phyloP scores from a whole-genome alignment of 2,329 filamentous ascomycete species.

The Arthrocladium fulminans region DNA sequence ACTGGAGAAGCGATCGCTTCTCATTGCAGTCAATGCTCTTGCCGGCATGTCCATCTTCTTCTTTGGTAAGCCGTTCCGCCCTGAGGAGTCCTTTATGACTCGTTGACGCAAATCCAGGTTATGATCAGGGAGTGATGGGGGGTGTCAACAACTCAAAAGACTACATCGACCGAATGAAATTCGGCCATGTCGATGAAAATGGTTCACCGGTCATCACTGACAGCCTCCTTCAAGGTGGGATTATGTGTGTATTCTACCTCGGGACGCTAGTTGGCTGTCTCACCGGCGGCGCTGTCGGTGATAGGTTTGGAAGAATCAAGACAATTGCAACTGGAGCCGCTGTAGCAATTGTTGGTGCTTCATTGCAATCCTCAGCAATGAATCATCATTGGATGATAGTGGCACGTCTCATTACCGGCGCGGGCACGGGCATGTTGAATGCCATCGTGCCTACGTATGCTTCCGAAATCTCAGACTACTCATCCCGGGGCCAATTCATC shows the following conservation, averaged over 20 bases:
- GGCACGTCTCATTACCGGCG: conserved; percentile 53
- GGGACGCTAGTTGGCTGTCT: conserved; percentile 55
- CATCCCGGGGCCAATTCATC: conserved; percentile 58
- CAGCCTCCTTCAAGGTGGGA: conserved; percentile 54
- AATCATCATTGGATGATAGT: conserved; percentile 62
- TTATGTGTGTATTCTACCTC: conserved; percentile 50
- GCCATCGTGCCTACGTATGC: conserved; percentile 64
- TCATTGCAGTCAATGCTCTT: conserved; percentile 54
- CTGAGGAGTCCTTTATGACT: too few species aligned
- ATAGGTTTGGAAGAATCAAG: conserved; percentile 53
- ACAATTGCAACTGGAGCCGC: conserved; percentile 52
- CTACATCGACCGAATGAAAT: conserved; percentile 57
- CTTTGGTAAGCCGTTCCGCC: too few species aligned
- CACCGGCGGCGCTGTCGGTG: conserved; percentile 55
- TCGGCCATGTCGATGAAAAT: conserved; percentile 48
- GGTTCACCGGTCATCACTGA: conserved; percentile 48
- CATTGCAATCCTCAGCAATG: conserved; percentile 56
- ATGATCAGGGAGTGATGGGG: conserved; percentile 45
- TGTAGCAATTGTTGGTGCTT: conserved; percentile 54
- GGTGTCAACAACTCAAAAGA: conserved; percentile 53
- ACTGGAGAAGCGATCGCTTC: conserved; percentile 48
- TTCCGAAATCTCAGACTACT: conserved; percentile 60
- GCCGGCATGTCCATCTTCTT: conserved; percentile 60
- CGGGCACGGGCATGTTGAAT: conserved; percentile 62
- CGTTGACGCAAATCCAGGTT: too few species aligned